These are phyloP conservation scores for Tetracladium marchalianum DNA, from an alignment of 495 filamentous ascomycete genomes.

Conservation along the genomic window DNA sequence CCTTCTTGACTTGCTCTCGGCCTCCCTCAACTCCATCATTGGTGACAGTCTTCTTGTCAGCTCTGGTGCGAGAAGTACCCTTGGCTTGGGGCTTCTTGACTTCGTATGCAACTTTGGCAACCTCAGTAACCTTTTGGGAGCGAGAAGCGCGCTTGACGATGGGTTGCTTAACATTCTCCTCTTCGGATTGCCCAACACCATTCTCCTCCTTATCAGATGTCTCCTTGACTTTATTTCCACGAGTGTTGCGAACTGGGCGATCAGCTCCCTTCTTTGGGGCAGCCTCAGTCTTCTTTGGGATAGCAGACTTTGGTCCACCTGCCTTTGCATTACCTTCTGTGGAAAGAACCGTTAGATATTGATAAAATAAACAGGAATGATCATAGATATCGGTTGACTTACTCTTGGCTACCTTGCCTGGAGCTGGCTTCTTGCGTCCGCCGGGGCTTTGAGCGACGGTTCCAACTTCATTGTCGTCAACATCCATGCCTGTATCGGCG, in stretches of 20 bases:
- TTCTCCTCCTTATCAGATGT: not conserved
- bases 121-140: conserved; percentile 1
- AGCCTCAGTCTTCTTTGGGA: not conserved
- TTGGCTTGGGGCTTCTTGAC: too few species aligned
- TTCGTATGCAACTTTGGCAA: not conserved
- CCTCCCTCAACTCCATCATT: too few species aligned
- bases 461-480: too few species aligned
- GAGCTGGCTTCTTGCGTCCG: not conserved
- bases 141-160: not conserved
- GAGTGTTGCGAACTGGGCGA: not conserved
- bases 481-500: too few species aligned
- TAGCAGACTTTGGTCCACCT: not conserved
- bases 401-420: not conserved
- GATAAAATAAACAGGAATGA: too few species aligned
- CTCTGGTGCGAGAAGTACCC: too few species aligned
- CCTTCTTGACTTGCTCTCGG: too few species aligned
- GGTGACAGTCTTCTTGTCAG: too few species aligned
- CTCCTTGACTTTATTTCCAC: not conserved
- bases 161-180: too few species aligned
- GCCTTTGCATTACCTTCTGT: not conserved
- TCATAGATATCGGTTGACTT: not conserved
- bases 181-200: not conserved
- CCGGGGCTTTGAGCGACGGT: too few species aligned
- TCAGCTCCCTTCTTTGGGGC: conserved; percentile 1
- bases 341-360: too few species aligned